These are phyloP conservation scores for Bipolaris oryzae DNA, from an alignment of 2,329 filamentous ascomycete genomes.

Conservation along the genomic window DNA sequence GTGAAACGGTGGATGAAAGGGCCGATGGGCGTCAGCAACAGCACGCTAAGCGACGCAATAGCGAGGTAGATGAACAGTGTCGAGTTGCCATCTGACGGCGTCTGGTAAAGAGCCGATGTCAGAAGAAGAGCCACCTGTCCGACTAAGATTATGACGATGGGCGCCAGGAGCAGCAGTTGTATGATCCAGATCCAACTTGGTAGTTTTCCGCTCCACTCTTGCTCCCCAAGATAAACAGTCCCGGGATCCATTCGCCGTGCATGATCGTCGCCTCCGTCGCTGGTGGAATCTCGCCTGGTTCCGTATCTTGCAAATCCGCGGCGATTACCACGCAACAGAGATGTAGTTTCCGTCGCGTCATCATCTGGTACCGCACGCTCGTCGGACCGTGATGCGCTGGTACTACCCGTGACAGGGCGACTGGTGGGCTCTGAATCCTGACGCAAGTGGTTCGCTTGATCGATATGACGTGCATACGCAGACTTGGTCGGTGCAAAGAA, in stretches of 20 bases:
- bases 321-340: slow-evolving; percentile 59
- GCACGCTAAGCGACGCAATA: slow-evolving; percentile 69
- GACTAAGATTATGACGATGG: slow-evolving; percentile 76
- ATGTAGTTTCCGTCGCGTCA: slow-evolving; percentile 62
- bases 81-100: slow-evolving; percentile 79
- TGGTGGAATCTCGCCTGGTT: slow-evolving; percentile 47
- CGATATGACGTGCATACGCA: slow-evolving; percentile 67
- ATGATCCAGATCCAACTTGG: slow-evolving; percentile 87
- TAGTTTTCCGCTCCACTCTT: slow-evolving; percentile 80
- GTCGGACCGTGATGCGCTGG: slow-evolving; percentile 37
- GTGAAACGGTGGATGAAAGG: slow-evolving; percentile 89
- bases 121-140: slow-evolving; percentile 77
- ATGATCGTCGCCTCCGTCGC: slow-evolving; percentile 42
- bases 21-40: slow-evolving; percentile 75
- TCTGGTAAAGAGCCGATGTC: slow-evolving; percentile 76
- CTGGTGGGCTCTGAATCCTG: slow-evolving; percentile 39
- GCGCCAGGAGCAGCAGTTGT: slow-evolving; percentile 80
- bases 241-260: slow-evolving; percentile 44
- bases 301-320: slow-evolving; percentile 63
- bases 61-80: slow-evolving; percentile 73
- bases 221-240: slow-evolving; percentile 69
- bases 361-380: slow-evolving; percentile 45
- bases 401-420: slow-evolving; percentile 44
- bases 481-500: slow-evolving; percentile 74
- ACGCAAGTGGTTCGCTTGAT: slow-evolving; percentile 20